Evolutionary conservation across 2,329 filamentous ascomycete genomes (phyloP), one percentile per base, ranked within the genome.

Genomic region (Microsporum ferrugineum): DNA sequence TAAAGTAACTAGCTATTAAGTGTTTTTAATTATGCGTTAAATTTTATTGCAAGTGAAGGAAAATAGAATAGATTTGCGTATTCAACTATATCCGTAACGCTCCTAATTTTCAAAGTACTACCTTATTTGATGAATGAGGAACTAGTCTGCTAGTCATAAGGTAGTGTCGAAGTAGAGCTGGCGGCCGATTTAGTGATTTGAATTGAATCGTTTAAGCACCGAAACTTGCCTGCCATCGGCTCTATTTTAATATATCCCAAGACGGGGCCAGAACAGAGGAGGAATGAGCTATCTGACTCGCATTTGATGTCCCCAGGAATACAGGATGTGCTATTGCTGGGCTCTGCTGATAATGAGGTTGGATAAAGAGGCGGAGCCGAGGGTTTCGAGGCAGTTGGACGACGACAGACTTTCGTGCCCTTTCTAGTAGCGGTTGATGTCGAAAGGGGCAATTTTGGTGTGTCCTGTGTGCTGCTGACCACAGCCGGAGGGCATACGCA

Each of bases 231-330:
- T 53, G 10, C 27, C 6, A 65, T 62, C 10, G 36, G 8, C 27
- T 62, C 64, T 57, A 64, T 64, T 34, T 33, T 39, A 14, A 62
- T 61, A 43, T 61, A 64, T 14, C 59, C 51, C 10, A 49, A 17
- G 10, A 43, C 41, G 2, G 38, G 29, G 7, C 55, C 60, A 45
- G 58, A 38, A 23, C 62, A 65, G 23, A 62, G 10, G 14, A 63
- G 64, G 17, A 62, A 65, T 14, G 63, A 60, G 7, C 36, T 58
- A 10, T 49, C 36, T 1, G 59, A 63, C 29, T 65, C 62, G 38
- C 62, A 65, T 53, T 55, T 51, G 23, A 64, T 61, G 6, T 43
- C 29, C n/a, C 62, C 64, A 7, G 59, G n/a, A 17, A 27, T 47
- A 43, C 63, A 53, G 8, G 49, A 53, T 5, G 49, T 53, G 12